Evolutionary conservation across 2,329 filamentous ascomycete genomes (phyloP), one percentile per base, ranked within the genome.

Genomic region (Phaeosphaeria sp.): DNA sequence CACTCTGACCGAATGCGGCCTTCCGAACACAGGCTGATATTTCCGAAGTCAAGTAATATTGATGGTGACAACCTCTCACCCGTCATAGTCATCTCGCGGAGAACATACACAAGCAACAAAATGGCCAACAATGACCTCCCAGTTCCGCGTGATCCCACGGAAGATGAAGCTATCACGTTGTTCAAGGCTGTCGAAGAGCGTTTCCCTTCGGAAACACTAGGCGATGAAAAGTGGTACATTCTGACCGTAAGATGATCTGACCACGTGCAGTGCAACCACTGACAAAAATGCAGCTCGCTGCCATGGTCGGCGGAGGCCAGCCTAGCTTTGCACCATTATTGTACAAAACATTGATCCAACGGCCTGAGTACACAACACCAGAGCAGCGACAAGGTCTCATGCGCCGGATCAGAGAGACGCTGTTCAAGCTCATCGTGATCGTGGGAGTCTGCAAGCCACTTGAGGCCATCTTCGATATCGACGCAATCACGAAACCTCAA

Each of bases 401-500:
- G 53, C 80, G 81, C 2, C 76, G 84, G 2, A 65, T 87, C 2
- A 81, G 87, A 44, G 87, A 89, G 72, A 82, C 81, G 0, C 76
- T 89, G 13, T 72, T 90, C 56, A 89, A 89, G 73, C 75, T 81
- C n/a, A 79, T 86, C 2, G 60, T 66, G 13, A 77, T 89, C 2
- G 80, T 87, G 17, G 87, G 87, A 0, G 85, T 89, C 0, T 87
- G 85, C 72, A 89, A 87, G 66, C 86, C 86, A 7, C 73, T 89
- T 4, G 86, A 88, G 64, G 82, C 85, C 1, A 83, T 88, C 44
- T 77, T 87, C 7, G 78, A 81, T n/a, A 87, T 88, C 52, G 78
- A 74, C 55, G 76, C 79, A 17, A 68, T 84, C 9, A 85, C 87
- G 62, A 73, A 70, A 24, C 79, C 78, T 0, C 86, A 88, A 67